Evolutionary conservation across 2,329 filamentous ascomycete genomes (phyloP).

Genomic region (Anthostomella pinea): DNA sequence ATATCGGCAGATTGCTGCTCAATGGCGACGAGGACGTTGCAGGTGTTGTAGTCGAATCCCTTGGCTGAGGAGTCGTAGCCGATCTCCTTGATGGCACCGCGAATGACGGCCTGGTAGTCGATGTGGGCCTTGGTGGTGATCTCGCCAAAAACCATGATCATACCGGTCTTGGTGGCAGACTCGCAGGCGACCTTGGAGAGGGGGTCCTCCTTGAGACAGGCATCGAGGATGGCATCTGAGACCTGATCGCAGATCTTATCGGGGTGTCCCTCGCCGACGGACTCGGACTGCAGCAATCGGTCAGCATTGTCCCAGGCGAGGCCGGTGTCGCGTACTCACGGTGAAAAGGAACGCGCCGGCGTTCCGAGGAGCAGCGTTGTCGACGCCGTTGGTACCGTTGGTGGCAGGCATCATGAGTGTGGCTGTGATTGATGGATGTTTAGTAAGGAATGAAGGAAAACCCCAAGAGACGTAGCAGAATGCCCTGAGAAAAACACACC

Average conservation of each 20-base stretch:
- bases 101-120: conserved; percentile 98
- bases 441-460: conserved; percentile 19
- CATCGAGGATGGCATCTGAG: conserved; percentile 97
- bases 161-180: conserved; percentile 98
- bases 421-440: conserved; percentile 10
- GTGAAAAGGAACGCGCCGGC: conserved; percentile 81
- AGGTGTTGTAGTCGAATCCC: conserved; percentile 99
- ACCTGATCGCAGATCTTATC: conserved; percentile 99
- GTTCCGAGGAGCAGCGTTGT: conserved; percentile 48
- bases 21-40: conserved; percentile 96
- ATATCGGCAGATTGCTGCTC: conserved; percentile 99
- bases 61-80: conserved; percentile 96
- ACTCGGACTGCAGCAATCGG: conserved; percentile 63
- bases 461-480: conserved; percentile 9
- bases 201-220: conserved; percentile 90
- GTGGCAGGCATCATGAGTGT: conserved; percentile 55
- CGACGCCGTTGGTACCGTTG: conserved; percentile 46
- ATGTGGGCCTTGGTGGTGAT: conserved; percentile 95
- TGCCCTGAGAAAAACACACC: not conserved
- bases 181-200: conserved; percentile 99
- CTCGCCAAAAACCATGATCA: conserved; percentile 99
- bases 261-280: conserved; percentile 85
- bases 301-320: conserved; percentile 15
- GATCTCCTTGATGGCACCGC: conserved; percentile 93
- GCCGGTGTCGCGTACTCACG: conserved; percentile 40